Base-by-base conservation (phyloP, 805 yeast species). In the Candida corydali region DNA sequence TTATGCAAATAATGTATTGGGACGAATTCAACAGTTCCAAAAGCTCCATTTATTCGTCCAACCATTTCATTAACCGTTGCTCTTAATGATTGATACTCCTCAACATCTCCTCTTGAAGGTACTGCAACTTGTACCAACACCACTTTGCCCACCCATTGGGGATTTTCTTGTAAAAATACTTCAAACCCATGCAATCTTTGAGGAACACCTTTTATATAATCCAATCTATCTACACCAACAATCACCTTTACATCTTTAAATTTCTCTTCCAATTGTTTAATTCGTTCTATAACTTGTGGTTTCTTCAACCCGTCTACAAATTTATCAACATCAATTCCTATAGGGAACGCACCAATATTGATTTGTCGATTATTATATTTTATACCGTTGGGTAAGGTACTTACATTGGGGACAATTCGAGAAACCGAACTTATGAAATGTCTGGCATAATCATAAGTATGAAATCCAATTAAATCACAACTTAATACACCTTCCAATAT, bases 111-210 rank as follows among this genome's bases (percentile, higher is more conserved):
- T 50, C 98, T 75, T 14, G 95, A 84, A 3, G 99, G 98, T 15
- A 93, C 97, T 0, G 98, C 98, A 24, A 93, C 91, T 61, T 93
- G 99, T 7, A 93, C 91, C 34, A 93, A 67, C 2, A 93, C 89
- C 5, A 89, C 97, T 60, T 93, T 93, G 8, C 98, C 98, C 24
- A 89, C 86, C 96, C 96, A 93, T 61, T 91, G 96, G 0, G 98
- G 98, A 58, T 93, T 95, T 50, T 86, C 94, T 29, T 80, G 79
- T 33, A 93, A 63, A 48, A 93, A 93, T 9, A 89, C 86, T 56
- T 93, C 98, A 63, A 93, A 85, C 1, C 98, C 98, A 55, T 91
- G 97, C 33, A 93, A 69, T 56, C 93, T 93, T 54, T 93, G 98
- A 1, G 98, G 98, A 5, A 93, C 96, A 36, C 99, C 99, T 61